Conservation (phyloP, 345 rosid species). For the Cardamine occulta region DNA sequence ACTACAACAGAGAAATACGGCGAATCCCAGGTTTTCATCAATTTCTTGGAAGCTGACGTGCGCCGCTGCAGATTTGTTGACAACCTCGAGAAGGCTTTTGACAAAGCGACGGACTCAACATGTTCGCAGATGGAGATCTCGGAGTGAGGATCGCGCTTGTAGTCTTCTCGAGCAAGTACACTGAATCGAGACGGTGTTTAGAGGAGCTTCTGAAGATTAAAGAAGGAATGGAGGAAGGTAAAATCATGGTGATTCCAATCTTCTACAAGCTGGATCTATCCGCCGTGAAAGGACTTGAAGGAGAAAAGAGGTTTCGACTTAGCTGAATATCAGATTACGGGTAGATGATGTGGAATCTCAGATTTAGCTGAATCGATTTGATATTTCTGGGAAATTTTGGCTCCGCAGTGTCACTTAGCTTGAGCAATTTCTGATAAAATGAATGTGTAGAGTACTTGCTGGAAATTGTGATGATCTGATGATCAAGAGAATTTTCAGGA, state of each 20-base stretch:
- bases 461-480: conserved; percentile 2
- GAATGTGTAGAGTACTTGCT: neutral
- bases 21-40: too few relatives aligned
- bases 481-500: neutral
- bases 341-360: too few relatives aligned
- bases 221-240: neutral
- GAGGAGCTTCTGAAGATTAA: neutral
- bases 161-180: neutral
- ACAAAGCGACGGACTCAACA: too few relatives aligned
- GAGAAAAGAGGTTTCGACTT: neutral
- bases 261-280: neutral
- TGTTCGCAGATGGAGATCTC: too few relatives aligned
- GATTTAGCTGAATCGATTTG: conserved; percentile 1
- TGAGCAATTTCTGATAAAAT: conserved; percentile 3
- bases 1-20: too few relatives aligned
- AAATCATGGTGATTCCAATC: neutral
- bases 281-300: neutral
- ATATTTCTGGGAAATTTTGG: neutral
- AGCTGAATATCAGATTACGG: too few relatives aligned
- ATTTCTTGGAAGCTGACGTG: too few relatives aligned
- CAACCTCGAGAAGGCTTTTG: too few relatives aligned
- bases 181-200: neutral
- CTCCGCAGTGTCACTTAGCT: conserved; percentile 20
- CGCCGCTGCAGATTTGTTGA: too few relatives aligned
- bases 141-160: neutral